These are phyloP conservation scores for Biscogniauxia sp. DNA, from an alignment of 2,329 filamentous ascomycete genomes.

Conservation along the genomic window DNA sequence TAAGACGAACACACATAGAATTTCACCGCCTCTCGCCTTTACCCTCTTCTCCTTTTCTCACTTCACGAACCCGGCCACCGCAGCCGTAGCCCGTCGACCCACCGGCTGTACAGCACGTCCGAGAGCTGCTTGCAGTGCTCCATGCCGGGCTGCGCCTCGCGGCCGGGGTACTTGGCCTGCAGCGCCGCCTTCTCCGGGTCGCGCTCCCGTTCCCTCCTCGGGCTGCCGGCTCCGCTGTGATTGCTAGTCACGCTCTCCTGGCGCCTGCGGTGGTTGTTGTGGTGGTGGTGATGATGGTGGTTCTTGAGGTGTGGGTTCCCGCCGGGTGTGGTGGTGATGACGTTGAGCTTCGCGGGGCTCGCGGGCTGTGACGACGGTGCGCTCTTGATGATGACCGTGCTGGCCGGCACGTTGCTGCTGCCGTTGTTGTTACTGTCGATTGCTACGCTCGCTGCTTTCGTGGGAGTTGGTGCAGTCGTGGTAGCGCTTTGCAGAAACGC, in stretches of 20 bases:
- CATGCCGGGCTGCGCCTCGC: constrained; percentile 67
- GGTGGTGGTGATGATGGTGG: constrained; percentile 39
- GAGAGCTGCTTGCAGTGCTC: constrained; percentile 88
- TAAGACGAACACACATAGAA: too few relatives aligned
- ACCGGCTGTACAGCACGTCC: constrained; percentile 86
- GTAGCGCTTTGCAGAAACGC: constrained; percentile 43
- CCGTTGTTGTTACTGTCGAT: constrained; percentile 4
- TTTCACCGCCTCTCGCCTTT: too few relatives aligned
- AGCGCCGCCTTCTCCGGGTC: constrained; percentile 44
- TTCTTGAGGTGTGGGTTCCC: constrained; percentile 78
- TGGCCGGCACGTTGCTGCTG: constrained; percentile 44
- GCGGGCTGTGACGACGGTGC: constrained; percentile 17
- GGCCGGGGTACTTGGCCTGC: constrained; percentile 54
- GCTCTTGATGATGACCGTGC: constrained; percentile 59
- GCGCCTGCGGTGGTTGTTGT: constrained; percentile 48
- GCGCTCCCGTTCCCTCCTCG: constrained; percentile 37
- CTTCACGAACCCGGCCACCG: constrained; percentile 55
- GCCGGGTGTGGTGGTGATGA: constrained; percentile 75
- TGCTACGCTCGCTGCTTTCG: neutral
- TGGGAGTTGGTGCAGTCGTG: constrained; percentile 25
- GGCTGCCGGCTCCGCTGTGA: constrained; percentile 21
- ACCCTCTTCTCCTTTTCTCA: neutral
- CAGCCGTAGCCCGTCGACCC: constrained; percentile 78
- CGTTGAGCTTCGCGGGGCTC: constrained; percentile 64
- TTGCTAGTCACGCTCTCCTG: constrained; percentile 43